Conservation (phyloP, 148 eudicot genomes). For the Rhododendron mucronatum region DNA sequence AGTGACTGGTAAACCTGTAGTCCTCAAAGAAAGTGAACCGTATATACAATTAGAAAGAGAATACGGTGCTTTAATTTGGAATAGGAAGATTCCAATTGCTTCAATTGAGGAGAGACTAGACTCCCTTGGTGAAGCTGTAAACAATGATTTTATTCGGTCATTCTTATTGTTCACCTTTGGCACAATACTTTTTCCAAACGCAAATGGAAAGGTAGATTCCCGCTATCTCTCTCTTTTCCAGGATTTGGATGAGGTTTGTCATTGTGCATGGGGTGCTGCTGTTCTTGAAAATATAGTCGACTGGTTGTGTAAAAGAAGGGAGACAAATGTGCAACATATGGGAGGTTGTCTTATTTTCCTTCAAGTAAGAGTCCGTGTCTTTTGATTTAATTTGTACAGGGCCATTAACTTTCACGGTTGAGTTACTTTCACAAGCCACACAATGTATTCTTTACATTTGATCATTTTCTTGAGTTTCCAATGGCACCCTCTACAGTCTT, state of each 20-base stretch:
- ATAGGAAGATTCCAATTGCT: slow-evolving; percentile 34
- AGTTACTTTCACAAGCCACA: background rate
- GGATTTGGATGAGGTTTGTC: slow-evolving; percentile 32
- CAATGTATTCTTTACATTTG: background rate
- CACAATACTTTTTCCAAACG: slow-evolving; percentile 45
- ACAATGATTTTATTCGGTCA: slow-evolving; percentile 47
- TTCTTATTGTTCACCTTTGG: slow-evolving; percentile 54
- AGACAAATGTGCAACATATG: slow-evolving; percentile 30
- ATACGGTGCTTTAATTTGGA: slow-evolving; percentile 44
- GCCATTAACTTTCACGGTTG: background rate
- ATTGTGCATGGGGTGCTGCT: slow-evolving; percentile 65
- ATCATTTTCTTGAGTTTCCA: background rate
- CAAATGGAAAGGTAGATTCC: slow-evolving; percentile 57
- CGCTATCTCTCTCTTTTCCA: slow-evolving; percentile 46
- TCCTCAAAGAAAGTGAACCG: slow-evolving; percentile 24
- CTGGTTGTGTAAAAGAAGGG: slow-evolving; percentile 42
- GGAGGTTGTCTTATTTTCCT: slow-evolving; percentile 73
- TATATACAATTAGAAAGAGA: slow-evolving; percentile 43
- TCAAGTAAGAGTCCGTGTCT: slow-evolving; percentile 44
- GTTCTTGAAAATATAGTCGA: slow-evolving; percentile 41
- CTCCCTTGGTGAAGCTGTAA: slow-evolving; percentile 31
- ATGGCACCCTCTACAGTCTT: background rate
- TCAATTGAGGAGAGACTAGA: slow-evolving; percentile 44
- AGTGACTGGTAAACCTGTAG: slow-evolving; percentile 38
- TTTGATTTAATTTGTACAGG: background rate